phyloP scores from a whole-genome alignment of 2,329 filamentous ascomycete genomes.

The Nemania bipapillata region DNA sequence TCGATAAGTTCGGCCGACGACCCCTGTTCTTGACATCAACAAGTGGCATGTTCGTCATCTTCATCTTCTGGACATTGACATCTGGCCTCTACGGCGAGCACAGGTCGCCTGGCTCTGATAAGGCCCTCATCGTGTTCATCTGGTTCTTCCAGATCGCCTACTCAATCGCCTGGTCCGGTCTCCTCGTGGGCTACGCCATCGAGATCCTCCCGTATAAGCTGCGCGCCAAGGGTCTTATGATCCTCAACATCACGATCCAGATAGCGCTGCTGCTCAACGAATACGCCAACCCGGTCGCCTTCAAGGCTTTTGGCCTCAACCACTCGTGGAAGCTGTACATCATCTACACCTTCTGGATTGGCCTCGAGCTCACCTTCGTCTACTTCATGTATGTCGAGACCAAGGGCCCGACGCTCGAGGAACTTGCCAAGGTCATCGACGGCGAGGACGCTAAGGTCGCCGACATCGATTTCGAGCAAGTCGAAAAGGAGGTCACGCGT shows the following conservation, averaged over 20 bases:
- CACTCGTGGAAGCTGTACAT: conserved; percentile 66
- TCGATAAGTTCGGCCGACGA: conserved; percentile 66
- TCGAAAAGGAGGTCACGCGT: conserved; percentile 57
- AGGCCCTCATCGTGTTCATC: conserved; percentile 61
- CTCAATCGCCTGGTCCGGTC: conserved; percentile 66
- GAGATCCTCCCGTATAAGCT: conserved; percentile 64
- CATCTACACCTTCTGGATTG: conserved; percentile 68
- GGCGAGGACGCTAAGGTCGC: conserved; percentile 65
- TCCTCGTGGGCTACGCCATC: conserved; percentile 65
- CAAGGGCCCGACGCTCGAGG: conserved; percentile 71
- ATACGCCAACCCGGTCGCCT: conserved; percentile 66
- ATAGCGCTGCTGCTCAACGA: conserved; percentile 65
- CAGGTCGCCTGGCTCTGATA: conserved; percentile 51
- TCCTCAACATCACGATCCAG: conserved; percentile 68
- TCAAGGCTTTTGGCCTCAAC: conserved; percentile 57
- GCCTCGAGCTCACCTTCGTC: conserved; percentile 65
- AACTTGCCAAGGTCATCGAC: conserved; percentile 74
- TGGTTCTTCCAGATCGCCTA: conserved; percentile 64
- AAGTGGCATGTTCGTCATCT: conserved; percentile 59
- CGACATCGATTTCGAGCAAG: conserved; percentile 58
- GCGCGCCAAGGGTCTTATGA: conserved; percentile 64
- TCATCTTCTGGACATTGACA: conserved; percentile 63
- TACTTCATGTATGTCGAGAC: conserved; percentile 71
- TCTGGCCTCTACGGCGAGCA: conserved; percentile 59
- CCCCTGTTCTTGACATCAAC: conserved; percentile 64